Conservation (phyloP, 2,329 filamentous ascomycete genomes). For the Rhexocercosporidium sp. region DNA sequence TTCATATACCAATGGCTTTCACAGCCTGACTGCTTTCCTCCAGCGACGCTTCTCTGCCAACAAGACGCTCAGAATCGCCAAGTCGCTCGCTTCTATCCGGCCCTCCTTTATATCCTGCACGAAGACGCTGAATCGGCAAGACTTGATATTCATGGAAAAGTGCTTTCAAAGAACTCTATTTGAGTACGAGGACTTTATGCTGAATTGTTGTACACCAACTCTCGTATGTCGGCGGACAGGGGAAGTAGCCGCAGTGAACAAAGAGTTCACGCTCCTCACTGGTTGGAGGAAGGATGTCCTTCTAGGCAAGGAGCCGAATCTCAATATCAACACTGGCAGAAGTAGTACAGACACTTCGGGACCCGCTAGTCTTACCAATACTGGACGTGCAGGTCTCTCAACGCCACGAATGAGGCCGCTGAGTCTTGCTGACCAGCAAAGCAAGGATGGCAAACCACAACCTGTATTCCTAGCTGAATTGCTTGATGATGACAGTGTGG, state of each 20-base stretch:
- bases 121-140: constrained; percentile 83
- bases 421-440: constrained; percentile 46
- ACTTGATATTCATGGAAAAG: constrained; percentile 97
- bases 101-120: constrained; percentile 94
- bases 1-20: constrained; percentile 87
- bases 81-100: constrained; percentile 85
- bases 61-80: constrained; percentile 82
- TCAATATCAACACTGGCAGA: constrained; percentile 75
- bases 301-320: constrained; percentile 83
- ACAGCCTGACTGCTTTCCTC: constrained; percentile 82
- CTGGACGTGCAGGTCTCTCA: constrained; percentile 50
- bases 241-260: constrained; percentile 93
- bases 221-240: constrained; percentile 91
- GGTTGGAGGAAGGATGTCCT: constrained; percentile 93
- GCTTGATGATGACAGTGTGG: constrained; percentile 89
- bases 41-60: constrained; percentile 77
- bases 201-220: constrained; percentile 85
- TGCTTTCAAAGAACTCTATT: constrained; percentile 92
- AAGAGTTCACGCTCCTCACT: constrained; percentile 94
- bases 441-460: constrained; percentile 59
- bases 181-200: constrained; percentile 92
- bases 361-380: constrained; percentile 37
- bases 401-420: constrained; percentile 58
- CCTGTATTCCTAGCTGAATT: constrained; percentile 92
- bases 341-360: constrained; percentile 52